Evolutionary conservation across 805 yeast genomes (phyloP).

Genomic region (Candida peoriensis): DNA sequence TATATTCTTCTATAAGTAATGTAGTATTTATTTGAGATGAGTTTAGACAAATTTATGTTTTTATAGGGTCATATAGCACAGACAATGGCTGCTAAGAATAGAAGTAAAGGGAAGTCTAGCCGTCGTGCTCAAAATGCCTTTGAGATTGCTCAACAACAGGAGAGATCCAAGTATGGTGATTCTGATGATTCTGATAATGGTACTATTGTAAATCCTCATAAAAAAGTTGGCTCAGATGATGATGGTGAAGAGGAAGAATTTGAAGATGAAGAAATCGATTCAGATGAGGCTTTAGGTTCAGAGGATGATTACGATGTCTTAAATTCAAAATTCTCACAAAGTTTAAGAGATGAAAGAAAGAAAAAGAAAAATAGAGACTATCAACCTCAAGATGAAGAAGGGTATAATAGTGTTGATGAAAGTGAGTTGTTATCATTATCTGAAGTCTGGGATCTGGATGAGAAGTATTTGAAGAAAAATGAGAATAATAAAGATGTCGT

Average conservation of each 20-base stretch:
- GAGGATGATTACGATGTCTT: conserved; percentile 66
- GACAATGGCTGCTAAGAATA: too few species aligned
- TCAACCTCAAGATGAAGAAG: conserved; percentile 49
- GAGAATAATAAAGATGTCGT: conserved; percentile 21
- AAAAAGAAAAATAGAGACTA: conserved; percentile 29
- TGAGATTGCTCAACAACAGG: conserved; percentile 35
- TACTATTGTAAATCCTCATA: conserved; percentile 34
- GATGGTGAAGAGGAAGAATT: conserved; percentile 31
- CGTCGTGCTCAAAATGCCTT: conserved; percentile 45
- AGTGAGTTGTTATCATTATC: conserved; percentile 68
- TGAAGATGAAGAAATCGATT: conserved; percentile 66
- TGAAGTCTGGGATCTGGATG: conserved; percentile 88
- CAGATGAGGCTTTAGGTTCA: conserved; percentile 86
- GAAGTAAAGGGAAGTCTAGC: conserved; percentile 19
- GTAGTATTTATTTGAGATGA: too few species aligned
- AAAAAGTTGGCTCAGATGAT: conserved; percentile 23
- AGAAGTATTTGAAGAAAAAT: conserved; percentile 34
- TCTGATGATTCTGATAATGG: conserved; percentile 29
- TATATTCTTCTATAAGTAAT: too few species aligned
- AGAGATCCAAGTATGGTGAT: conserved; percentile 23
- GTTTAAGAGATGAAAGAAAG: conserved; percentile 52
- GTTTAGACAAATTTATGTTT: too few species aligned
- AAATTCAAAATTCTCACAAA: conserved; percentile 64
- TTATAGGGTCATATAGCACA: too few species aligned
- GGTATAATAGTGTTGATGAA: conserved; percentile 73